Base-by-base conservation (phyloP, 1,284 basidiomycete genomes). In the Grifola frondosa region DNA sequence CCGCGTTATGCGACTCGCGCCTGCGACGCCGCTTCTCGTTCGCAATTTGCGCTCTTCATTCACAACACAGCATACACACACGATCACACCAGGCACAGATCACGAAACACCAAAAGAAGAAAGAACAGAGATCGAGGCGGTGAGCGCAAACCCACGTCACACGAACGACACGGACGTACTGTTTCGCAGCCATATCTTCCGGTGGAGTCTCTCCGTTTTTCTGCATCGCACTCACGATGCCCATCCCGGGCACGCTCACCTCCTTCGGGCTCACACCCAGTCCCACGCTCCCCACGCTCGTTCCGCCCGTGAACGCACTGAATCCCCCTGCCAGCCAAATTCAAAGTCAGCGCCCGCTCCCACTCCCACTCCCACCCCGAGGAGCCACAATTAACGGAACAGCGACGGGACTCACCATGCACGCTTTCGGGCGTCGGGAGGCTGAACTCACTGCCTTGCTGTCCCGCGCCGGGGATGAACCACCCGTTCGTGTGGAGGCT, bases 1-100 rank as follows among this genome's bases (percentile, higher is more conserved):
- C 92, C 4, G 91, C 91, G 59, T 95, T 95, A 63, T 95, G 92
- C 6, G 83, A 87, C 66, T 94, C 91, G 46, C 91, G 71, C 35
- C 91, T 69, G 31, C 87, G 70, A 8, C 88, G 68, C 10, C 90
- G 70, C 63, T 92, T 92, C 67, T 94, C 91, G 52, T 72, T 81
- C 40, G 77, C 83, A 13, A 84, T 63, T 23, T 74, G 44, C 10
- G 73, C 72, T 43, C 63, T 67, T 40, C 23, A 17, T 31, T 37
- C 40, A 33, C 28, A 36, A 40, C 34, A 35, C 34, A 39, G 34
- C 44, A 37, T 34, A 22, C 32, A 23, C 24, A 26, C 26, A 17
- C 24, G 26, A 28, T 17, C 26, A 37, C 6, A 20, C 40, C 7
- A 45, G 25, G 23, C 36, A 42, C 28, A 22, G 16, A 40, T 23